Conservation (phyloP, 148 eudicot genomes). For the Rhododendron mucronatum region DNA sequence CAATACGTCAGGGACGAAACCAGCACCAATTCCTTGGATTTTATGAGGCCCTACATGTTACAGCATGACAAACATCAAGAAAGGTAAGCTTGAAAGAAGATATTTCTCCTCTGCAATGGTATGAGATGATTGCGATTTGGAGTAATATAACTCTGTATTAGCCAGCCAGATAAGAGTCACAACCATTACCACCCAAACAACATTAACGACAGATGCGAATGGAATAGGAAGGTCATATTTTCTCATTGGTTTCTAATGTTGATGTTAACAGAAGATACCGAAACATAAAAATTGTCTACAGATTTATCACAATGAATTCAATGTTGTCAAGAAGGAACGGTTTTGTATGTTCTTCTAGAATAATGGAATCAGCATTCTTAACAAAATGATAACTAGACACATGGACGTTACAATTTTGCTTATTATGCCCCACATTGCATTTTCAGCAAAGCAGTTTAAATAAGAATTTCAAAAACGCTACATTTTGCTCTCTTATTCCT, state of each 20-base stretch:
- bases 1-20: slow-evolving; percentile 60
- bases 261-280: not conserved
- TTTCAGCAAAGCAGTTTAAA: not conserved
- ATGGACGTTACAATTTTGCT: not conserved
- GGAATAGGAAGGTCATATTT: not conserved
- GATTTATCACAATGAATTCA: not conserved
- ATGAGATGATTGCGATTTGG: not conserved
- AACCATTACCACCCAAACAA: not conserved
- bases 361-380: too few relatives aligned
- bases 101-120: not conserved
- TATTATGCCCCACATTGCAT: not conserved
- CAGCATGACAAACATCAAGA: not conserved
- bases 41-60: slow-evolving; percentile 49
- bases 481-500: not conserved
- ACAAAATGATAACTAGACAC: too few relatives aligned
- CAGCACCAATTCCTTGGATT: slow-evolving; percentile 71
- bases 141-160: not conserved
- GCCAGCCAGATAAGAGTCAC: not conserved
- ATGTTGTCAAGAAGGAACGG: not conserved
- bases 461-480: not conserved
- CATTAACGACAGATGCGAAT: not conserved
- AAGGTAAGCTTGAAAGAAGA: not conserved
- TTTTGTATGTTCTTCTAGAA: too few relatives aligned
- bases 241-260: not conserved
- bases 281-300: not conserved